Evolutionary conservation across 148 eudicot species (phyloP).

Genomic region (Fagopyrum tataricum): DNA sequence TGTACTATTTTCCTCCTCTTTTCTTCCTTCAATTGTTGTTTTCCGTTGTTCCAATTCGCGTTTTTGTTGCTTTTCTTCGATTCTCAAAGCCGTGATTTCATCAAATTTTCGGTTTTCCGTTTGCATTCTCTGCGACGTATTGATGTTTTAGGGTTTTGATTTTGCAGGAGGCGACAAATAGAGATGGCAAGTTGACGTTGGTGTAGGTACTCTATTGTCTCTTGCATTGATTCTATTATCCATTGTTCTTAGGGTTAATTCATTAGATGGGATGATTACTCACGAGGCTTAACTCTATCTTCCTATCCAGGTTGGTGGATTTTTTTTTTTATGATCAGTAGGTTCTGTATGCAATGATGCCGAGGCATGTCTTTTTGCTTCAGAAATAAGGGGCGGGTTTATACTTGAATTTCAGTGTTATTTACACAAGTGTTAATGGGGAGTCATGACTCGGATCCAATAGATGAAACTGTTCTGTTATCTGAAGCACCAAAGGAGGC

Average conservation of each 20-base stretch:
- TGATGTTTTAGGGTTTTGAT: background rate
- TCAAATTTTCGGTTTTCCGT: background rate
- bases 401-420: background rate
- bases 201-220: background rate
- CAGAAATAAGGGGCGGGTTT: background rate
- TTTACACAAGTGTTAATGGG: background rate
- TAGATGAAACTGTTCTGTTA: background rate
- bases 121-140: background rate
- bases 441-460: background rate
- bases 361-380: background rate
- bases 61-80: background rate
- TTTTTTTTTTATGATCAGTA: background rate
- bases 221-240: background rate
- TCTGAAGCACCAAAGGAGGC: constrained; percentile 9
- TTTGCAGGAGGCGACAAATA: background rate
- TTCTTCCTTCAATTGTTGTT: background rate
- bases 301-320: background rate
- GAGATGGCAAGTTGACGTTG: background rate
- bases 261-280: background rate
- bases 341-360: background rate
- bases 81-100: background rate
- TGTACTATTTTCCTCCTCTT: background rate
- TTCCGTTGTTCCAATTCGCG: background rate
- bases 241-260: background rate
- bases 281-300: background rate